A percentile compares a stretch with the other conserved stretches of the same genome.
Evolutionary conservation across 495 filamentous ascomycete species (phyloP).

Genomic region (Bathelium albidoporum): DNA sequence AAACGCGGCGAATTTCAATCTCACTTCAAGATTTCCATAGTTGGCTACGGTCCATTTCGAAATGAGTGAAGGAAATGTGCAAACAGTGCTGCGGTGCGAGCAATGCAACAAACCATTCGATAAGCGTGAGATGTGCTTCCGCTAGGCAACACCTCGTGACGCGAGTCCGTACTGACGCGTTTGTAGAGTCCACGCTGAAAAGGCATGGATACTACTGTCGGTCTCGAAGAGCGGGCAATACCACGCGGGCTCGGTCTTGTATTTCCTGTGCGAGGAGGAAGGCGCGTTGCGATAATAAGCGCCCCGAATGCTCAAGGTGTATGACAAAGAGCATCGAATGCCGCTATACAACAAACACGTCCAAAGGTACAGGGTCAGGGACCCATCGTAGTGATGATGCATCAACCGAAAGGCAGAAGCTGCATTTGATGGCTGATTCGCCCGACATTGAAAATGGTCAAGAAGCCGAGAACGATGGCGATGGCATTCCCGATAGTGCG

Average conservation of each 20-base stretch:
- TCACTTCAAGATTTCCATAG: slow-evolving; percentile 15
- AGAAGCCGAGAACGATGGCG: slow-evolving; percentile 5
- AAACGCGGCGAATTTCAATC: slow-evolving; percentile 20
- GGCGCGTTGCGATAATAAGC: slow-evolving; percentile 33
- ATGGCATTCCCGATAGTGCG: slow-evolving; percentile 8
- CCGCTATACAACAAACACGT: slow-evolving; percentile 27
- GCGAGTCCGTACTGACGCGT: slow-evolving; percentile 17
- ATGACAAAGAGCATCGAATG: slow-evolving; percentile 32
- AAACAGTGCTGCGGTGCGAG: slow-evolving; percentile 30
- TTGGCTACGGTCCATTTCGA: slow-evolving; percentile 22
- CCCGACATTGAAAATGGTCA: slow-evolving; percentile 4
- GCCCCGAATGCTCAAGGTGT: slow-evolving; percentile 37
- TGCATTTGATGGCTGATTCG: not conserved
- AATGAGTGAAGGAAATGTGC: slow-evolving; percentile 25
- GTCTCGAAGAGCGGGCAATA: slow-evolving; percentile 28
- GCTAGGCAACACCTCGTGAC: slow-evolving; percentile 3
- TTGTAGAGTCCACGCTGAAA: slow-evolving; percentile 36
- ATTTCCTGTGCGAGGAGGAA: slow-evolving; percentile 34
- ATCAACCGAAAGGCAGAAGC: not conserved
- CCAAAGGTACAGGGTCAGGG: slow-evolving; percentile 9
- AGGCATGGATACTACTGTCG: slow-evolving; percentile 42
- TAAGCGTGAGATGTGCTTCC: slow-evolving; percentile 28
- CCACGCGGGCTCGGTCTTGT: slow-evolving; percentile 32
- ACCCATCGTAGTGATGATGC: not conserved
- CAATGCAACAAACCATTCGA: slow-evolving; percentile 38